Evolutionary conservation across 2,329 filamentous ascomycete species (phyloP).

Genomic region (Paraphoma sp.): DNA sequence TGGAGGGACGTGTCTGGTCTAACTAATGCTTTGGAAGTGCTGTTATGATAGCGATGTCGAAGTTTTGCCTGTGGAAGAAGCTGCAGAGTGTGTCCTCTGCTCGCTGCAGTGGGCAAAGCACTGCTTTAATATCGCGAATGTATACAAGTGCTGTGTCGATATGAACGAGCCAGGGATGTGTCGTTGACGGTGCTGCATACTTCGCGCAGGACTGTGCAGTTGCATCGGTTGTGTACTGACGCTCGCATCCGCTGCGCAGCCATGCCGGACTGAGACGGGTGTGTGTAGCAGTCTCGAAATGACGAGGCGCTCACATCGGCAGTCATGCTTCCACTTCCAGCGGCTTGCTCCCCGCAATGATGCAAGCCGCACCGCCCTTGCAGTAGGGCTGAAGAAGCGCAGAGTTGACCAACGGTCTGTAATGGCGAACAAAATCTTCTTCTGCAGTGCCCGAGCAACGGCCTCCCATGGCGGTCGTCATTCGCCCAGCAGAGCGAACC

Average conservation of each 20-base stretch:
- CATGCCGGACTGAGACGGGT: slow-evolving; percentile 37
- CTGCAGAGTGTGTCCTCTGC: slow-evolving; percentile 32
- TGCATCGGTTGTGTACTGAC: slow-evolving; percentile 40
- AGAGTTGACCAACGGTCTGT: background rate
- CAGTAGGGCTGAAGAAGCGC: slow-evolving; percentile 41
- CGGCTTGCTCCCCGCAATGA: slow-evolving; percentile 22
- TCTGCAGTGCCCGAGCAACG: background rate
- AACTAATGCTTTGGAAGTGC: slow-evolving; percentile 43
- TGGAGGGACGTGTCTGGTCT: slow-evolving; percentile 10
- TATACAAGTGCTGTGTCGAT: slow-evolving; percentile 26
- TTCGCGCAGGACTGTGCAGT: slow-evolving; percentile 21
- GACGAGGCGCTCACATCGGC: slow-evolving; percentile 32
- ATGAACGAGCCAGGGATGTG: slow-evolving; percentile 34
- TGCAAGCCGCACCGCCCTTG: slow-evolving; percentile 39
- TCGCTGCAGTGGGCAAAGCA: slow-evolving; percentile 28
- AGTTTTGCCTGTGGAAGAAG: slow-evolving; percentile 21
- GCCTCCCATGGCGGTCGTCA: background rate
- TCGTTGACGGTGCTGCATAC: slow-evolving; percentile 28
- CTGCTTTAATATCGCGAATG: slow-evolving; percentile 38
- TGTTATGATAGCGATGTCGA: slow-evolving; percentile 45
- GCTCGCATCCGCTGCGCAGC: slow-evolving; percentile 32
- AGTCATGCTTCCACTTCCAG: slow-evolving; percentile 32
- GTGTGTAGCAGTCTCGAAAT: slow-evolving; percentile 33
- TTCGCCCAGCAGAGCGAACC: slow-evolving; percentile 5
- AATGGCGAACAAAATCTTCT: background rate